Evolutionary conservation across 2,329 filamentous ascomycete genomes (phyloP).

Genomic region (Didymella keratinophila): DNA sequence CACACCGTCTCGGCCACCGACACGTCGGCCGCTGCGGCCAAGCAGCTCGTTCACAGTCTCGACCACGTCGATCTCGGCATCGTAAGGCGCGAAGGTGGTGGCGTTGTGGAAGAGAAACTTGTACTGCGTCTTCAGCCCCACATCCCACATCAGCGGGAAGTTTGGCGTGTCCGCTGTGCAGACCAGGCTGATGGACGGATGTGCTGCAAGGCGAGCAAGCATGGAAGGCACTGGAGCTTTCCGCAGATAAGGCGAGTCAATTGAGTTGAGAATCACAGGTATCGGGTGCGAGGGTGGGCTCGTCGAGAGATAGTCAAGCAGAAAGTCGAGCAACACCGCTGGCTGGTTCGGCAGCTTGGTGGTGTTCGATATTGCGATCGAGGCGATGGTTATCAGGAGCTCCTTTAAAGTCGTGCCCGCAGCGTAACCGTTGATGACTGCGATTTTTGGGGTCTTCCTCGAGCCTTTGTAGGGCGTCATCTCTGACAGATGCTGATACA

Average conservation of each 20-base stretch:
- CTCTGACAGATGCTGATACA: conserved; percentile 60
- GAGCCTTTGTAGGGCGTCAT: conserved; percentile 38
- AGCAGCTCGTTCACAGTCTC: conserved; percentile 90
- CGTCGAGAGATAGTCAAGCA: conserved; percentile 68
- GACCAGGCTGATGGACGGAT: conserved; percentile 74
- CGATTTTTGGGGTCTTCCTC: conserved; percentile 65
- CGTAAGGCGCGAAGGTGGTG: conserved; percentile 83
- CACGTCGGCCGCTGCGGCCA: conserved; percentile 77
- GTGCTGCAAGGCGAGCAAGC: conserved; percentile 77
- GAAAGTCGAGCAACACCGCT: conserved; percentile 70
- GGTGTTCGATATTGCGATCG: conserved; percentile 62
- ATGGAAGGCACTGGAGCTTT: conserved; percentile 73
- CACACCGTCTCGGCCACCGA: conserved; percentile 90
- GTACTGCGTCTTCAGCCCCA: conserved; percentile 80
- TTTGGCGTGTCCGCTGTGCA: conserved; percentile 88
- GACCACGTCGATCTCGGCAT: conserved; percentile 80
- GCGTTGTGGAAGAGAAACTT: conserved; percentile 93
- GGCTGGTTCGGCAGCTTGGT: conserved; percentile 70
- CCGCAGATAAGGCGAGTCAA: conserved; percentile 81
- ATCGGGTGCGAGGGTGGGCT: conserved; percentile 55
- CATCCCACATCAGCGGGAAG: conserved; percentile 89
- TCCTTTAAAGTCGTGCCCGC: conserved; percentile 72
- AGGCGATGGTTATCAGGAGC: conserved; percentile 72
- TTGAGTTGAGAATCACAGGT: conserved; percentile 81
- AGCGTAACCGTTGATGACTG: conserved; percentile 87